Evolutionary conservation across 352 stramenopile genomes (phyloP).

Genomic region (Globisporangium paddicum): DNA sequence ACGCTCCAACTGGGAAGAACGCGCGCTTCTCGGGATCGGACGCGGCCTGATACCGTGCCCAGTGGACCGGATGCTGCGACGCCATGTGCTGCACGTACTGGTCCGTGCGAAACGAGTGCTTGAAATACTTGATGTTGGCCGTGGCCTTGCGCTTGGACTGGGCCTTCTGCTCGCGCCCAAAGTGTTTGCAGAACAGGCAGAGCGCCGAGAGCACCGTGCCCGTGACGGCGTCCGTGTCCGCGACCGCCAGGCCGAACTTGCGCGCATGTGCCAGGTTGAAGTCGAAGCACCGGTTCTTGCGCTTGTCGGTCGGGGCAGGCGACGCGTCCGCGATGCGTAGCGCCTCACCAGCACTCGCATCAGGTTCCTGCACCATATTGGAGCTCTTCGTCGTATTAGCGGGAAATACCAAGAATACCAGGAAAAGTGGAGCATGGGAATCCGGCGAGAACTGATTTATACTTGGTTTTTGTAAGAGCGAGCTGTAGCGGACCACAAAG

Average conservation of each 20-base stretch:
- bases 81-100: constrained; percentile 69
- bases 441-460: neutral
- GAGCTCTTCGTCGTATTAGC: neutral
- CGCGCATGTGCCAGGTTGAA: constrained; percentile 30
- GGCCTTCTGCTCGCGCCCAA: constrained; percentile 48
- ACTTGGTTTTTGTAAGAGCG: too few relatives aligned
- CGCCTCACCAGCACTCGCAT: neutral
- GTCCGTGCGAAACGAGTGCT: constrained; percentile 56
- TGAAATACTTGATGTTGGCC: constrained; percentile 68
- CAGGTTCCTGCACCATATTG: constrained; percentile 1
- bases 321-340: neutral
- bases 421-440: neutral
- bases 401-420: neutral
- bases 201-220: constrained; percentile 43
- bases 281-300: constrained; percentile 16
- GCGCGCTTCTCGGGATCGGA: constrained; percentile 33
- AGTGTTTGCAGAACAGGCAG: constrained; percentile 64
- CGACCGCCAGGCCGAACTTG: constrained; percentile 46
- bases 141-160: constrained; percentile 51
- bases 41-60: constrained; percentile 37
- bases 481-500: neutral
- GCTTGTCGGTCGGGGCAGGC: constrained; percentile 22
- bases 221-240: constrained; percentile 35
- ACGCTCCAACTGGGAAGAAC: constrained; percentile 35
- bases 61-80: constrained; percentile 46